Conservation (phyloP, 345 rosid species). For the Ceriops tagal region DNA sequence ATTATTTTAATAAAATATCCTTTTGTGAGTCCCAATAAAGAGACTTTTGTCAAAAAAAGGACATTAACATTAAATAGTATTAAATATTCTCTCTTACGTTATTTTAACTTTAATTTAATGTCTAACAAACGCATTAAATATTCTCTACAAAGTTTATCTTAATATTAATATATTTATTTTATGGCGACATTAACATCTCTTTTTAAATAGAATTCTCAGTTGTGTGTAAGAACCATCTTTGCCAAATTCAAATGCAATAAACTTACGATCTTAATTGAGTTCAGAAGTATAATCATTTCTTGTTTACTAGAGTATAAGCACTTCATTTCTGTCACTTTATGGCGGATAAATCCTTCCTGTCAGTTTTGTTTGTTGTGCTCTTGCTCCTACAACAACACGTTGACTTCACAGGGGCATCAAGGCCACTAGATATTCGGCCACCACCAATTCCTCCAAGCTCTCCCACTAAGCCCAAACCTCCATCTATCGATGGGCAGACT, state of each 20-base stretch:
- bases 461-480: slow-evolving; percentile 10
- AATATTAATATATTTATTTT: not conserved
- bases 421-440: slow-evolving; percentile 22
- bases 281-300: not conserved
- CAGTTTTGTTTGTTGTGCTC: slow-evolving; percentile 14
- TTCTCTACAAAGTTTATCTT: no score
- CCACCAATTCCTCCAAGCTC: slow-evolving; percentile 6
- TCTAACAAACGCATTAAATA: no score
- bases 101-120: no score
- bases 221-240: not conserved
- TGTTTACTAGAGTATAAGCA: not conserved
- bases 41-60: no score
- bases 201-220: slow-evolving; percentile 26
- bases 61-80: no score
- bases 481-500: slow-evolving; percentile 2
- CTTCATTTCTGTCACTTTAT: slow-evolving; percentile 6
- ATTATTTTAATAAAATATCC: no score
- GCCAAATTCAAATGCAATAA: not conserved
- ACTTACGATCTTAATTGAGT: not conserved
- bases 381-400: slow-evolving; percentile 23
- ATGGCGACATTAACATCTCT: slow-evolving; percentile 4
- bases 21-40: no score
- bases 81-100: no score
- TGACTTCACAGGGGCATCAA: slow-evolving; percentile 19
- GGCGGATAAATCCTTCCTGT: slow-evolving; percentile 18